A percentile compares a stretch with the other conserved stretches of the same genome.
phyloP scores from a whole-genome alignment of 192 early-diverging fungal species.

The Geosiphon pyriformis region DNA sequence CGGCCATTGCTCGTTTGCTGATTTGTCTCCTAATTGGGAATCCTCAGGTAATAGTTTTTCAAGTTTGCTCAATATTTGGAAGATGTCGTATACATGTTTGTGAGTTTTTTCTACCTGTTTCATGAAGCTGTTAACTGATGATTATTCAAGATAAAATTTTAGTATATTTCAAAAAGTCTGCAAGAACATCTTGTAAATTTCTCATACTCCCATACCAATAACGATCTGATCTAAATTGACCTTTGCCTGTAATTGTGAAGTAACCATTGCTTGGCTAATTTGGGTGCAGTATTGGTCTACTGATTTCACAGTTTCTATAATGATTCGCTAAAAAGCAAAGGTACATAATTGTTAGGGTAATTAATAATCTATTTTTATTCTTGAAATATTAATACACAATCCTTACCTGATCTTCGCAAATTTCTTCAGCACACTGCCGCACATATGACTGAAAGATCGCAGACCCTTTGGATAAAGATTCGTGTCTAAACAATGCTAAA shows the following conservation, averaged over 20 bases:
- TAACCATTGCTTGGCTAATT: conserved; percentile 15
- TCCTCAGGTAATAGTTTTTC: conserved; percentile 13
- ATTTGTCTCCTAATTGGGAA: not conserved
- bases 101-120: conserved; percentile 26
- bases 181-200: not conserved
- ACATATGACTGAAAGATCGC: conserved; percentile 13
- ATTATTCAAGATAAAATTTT: not conserved
- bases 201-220: conserved; percentile 2
- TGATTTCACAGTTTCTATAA: conserved; percentile 22
- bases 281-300: conserved; percentile 17
- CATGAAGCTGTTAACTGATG: conserved; percentile 17
- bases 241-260: conserved; percentile 20
- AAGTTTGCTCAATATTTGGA: conserved; percentile 18
- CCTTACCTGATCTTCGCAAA: conserved; percentile 25
- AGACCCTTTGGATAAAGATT: conserved; percentile 11
- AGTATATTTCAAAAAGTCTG: not conserved
- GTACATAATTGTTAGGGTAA: not conserved
- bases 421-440: conserved; percentile 18
- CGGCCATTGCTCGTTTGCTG: conserved; percentile 1
- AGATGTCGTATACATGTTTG: conserved; percentile 10
- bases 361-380: not conserved
- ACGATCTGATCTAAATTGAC: conserved; percentile 13
- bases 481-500: conserved; percentile 19
- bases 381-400: not conserved
- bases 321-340: conserved; percentile 10